Conservation (phyloP, 2,329 filamentous ascomycete species). For the Xylaria sp. region DNA sequence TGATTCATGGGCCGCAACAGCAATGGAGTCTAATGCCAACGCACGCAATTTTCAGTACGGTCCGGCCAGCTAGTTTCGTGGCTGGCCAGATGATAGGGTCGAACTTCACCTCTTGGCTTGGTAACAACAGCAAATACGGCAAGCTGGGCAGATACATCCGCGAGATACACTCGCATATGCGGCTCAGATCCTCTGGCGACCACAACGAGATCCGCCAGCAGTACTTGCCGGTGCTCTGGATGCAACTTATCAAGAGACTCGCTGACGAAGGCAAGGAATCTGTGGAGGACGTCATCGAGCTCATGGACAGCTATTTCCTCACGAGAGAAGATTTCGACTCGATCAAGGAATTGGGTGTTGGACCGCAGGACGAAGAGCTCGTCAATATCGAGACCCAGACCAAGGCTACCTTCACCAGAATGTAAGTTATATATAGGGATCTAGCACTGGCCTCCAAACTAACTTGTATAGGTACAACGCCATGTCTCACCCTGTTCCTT, state of each 20-base stretch:
- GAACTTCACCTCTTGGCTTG: slow-evolving; percentile 87
- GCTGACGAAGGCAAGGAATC: slow-evolving; percentile 79
- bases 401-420: slow-evolving; percentile 86
- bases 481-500: slow-evolving; percentile 85
- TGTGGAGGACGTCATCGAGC: slow-evolving; percentile 80
- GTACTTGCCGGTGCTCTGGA: slow-evolving; percentile 88
- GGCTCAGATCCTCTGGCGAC: slow-evolving; percentile 85
- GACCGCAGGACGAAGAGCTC: slow-evolving; percentile 74
- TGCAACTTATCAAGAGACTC: slow-evolving; percentile 73
- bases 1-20: slow-evolving; percentile 98
- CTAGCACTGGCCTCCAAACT: slow-evolving; percentile 7
- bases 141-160: slow-evolving; percentile 81
- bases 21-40: slow-evolving; percentile 98
- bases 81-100: slow-evolving; percentile 76
- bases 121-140: slow-evolving; percentile 87
- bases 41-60: slow-evolving; percentile 93
- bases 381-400: slow-evolving; percentile 82
- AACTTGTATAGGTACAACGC: slow-evolving; percentile 70
- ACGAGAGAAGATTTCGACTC: slow-evolving; percentile 94
- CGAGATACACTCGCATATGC: slow-evolving; percentile 97
- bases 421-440: slow-evolving; percentile 58
- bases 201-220: slow-evolving; percentile 93
- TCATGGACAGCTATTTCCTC: slow-evolving; percentile 97
- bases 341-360: slow-evolving; percentile 88
- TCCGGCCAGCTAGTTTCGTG: slow-evolving; percentile 85